Evolutionary conservation across 2,329 filamentous ascomycete genomes (phyloP).

Genomic region (Diaporthe citrichinensis): DNA sequence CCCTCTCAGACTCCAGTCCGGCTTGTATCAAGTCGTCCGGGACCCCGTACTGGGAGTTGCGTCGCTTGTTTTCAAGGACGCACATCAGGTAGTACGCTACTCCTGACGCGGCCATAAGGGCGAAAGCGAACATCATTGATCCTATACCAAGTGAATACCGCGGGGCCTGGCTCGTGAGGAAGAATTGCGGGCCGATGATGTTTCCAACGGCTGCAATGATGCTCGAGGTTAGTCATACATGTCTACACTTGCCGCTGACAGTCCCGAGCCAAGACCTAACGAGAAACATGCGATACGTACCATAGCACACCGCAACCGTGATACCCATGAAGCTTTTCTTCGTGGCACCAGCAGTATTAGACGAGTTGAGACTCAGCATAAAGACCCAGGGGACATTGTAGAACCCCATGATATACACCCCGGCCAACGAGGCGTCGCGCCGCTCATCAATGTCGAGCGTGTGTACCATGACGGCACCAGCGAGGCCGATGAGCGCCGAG

Average conservation of each 20-base stretch:
- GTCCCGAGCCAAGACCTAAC: not conserved
- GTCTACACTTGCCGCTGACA: not conserved
- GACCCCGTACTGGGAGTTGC: not conserved
- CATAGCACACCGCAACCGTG: constrained; percentile 3
- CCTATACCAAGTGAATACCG: not conserved
- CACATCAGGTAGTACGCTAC: not conserved
- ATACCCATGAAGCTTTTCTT: constrained; percentile 5
- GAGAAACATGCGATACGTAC: not conserved
- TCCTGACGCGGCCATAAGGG: not conserved
- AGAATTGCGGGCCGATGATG: not conserved
- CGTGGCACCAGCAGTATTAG: not conserved
- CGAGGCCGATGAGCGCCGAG: not conserved
- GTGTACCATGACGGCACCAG: not conserved
- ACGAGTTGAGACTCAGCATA: constrained; percentile 9
- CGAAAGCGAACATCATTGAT: not conserved
- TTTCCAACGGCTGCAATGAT: not conserved
- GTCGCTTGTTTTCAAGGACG: not conserved
- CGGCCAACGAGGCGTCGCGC: not conserved
- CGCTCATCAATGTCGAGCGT: not conserved
- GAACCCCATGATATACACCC: not conserved
- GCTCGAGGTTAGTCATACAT: not conserved
- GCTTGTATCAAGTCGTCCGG: not conserved
- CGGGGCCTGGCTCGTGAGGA: not conserved
- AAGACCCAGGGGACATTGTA: constrained; percentile 8
- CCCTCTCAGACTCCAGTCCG: constrained; percentile 1